Evolutionary conservation across 73 alveolate species (phyloP).

Genomic region (Paramecium primaurelia): DNA sequence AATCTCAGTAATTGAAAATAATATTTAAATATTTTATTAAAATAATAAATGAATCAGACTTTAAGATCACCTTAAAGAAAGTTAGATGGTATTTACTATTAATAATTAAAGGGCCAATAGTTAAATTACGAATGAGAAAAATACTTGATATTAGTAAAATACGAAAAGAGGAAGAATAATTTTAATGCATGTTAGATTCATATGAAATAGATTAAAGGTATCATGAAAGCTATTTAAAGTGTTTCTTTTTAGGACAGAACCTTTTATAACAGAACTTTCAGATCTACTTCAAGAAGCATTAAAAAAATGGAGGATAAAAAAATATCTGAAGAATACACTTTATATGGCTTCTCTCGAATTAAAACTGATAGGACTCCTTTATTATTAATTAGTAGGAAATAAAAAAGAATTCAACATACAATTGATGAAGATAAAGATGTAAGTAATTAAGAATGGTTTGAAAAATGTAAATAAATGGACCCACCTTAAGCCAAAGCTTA

Average conservation of each 20-base stretch:
- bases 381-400: not conserved
- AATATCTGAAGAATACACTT: not conserved
- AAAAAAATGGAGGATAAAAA: not conserved
- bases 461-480: not conserved
- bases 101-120: constrained; percentile 2
- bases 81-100: not conserved
- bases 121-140: not conserved
- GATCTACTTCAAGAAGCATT: not conserved
- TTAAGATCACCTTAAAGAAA: not conserved
- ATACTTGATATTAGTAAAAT: not conserved
- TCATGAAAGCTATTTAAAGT: not conserved
- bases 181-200: not conserved
- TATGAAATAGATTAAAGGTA: constrained; percentile 30
- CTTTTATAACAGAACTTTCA: not conserved
- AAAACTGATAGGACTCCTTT: not conserved
- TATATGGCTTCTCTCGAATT: constrained; percentile 19
- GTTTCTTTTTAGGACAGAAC: not conserved
- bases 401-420: not conserved
- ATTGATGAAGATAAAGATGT: not conserved
- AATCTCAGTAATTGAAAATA: not conserved
- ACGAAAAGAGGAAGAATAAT: constrained; percentile 24
- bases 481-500: constrained; percentile 38
- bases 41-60: not conserved
- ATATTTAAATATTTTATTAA: not conserved
- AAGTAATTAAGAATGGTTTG: constrained; percentile 10